A percentile compares a stretch with the other conserved stretches of the same genome.
Conservation (phyloP, 164 flowering plant genomes). For the Stephania cephalantha region DNA sequence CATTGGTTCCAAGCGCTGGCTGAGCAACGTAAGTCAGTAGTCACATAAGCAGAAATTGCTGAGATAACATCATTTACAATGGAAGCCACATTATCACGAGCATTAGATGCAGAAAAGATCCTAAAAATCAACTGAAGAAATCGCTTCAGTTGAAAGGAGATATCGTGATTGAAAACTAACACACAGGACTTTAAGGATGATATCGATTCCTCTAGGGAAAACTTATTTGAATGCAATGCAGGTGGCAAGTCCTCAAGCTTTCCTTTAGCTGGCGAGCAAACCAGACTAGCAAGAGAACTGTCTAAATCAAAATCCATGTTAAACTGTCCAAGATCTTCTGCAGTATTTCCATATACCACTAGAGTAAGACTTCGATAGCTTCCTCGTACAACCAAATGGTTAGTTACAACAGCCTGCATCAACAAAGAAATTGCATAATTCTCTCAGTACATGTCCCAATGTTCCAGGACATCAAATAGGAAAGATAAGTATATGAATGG, state of each 20-base stretch:
- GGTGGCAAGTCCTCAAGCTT: constrained; percentile 91
- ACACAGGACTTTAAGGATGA: constrained; percentile 37
- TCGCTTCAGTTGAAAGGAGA: constrained; percentile 46
- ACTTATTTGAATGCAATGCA: constrained; percentile 45
- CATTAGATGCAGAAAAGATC: constrained; percentile 40
- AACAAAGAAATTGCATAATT: not conserved
- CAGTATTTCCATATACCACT: constrained; percentile 92
- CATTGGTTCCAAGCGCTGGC: constrained; percentile 23
- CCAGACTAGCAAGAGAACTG: constrained; percentile 68
- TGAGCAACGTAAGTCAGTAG: constrained; percentile 24
- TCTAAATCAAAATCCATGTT: constrained; percentile 85
- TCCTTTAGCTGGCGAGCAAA: constrained; percentile 55
- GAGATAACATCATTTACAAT: constrained; percentile 43
- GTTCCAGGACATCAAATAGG: not conserved
- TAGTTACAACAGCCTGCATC: constrained; percentile 89
- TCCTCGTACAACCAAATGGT: constrained; percentile 91
- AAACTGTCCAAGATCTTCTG: constrained; percentile 94
- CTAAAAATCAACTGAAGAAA: constrained; percentile 48
- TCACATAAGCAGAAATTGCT: constrained; percentile 45
- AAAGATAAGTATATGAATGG: not conserved
- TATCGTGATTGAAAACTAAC: constrained; percentile 37
- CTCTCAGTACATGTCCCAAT: not conserved
- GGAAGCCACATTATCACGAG: constrained; percentile 28
- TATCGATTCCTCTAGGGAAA: constrained; percentile 48
- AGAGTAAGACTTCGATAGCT: constrained; percentile 94